Evolutionary conservation across 495 filamentous ascomycete genomes (phyloP).

Genomic region (Cenococcum geophilum): DNA sequence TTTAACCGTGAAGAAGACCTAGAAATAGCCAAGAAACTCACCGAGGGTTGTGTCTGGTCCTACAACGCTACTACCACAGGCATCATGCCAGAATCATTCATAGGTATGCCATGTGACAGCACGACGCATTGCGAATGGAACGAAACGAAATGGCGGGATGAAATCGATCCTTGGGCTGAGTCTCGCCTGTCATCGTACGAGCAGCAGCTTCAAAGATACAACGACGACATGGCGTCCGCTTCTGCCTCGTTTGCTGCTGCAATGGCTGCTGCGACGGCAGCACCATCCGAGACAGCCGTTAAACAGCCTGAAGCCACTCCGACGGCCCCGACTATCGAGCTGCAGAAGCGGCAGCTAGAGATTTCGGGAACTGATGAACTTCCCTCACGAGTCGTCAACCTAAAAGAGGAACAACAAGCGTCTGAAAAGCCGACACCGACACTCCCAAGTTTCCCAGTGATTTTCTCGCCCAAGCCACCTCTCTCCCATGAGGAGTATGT

Average conservation of each 20-base stretch:
- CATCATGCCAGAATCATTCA: conserved; percentile 70
- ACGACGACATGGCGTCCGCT: conserved; percentile 14
- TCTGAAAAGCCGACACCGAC: conserved; percentile 2
- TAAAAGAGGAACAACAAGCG: background rate
- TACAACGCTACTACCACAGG: conserved; percentile 75
- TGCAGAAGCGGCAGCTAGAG: conserved; percentile 1
- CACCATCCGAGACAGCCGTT: background rate
- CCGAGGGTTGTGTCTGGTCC: conserved; percentile 92
- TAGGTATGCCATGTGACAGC: conserved; percentile 61
- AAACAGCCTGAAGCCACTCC: conserved; percentile 9
- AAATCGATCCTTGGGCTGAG: conserved; percentile 24
- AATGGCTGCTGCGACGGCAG: conserved; percentile 18
- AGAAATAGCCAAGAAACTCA: conserved; percentile 72
- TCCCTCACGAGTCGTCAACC: background rate
- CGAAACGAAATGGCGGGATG: conserved; percentile 45
- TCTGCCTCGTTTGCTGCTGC: conserved; percentile 13
- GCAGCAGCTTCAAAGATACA: conserved; percentile 13
- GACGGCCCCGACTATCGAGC: background rate
- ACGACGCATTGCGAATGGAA: conserved; percentile 67
- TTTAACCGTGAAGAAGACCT: conserved; percentile 74
- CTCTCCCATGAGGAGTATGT: conserved; percentile 61
- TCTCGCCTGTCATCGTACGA: conserved; percentile 8
- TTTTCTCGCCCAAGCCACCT: conserved; percentile 36
- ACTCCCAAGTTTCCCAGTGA: conserved; percentile 11
- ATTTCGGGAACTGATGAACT: background rate